Evolutionary conservation across 1,284 basidiomycete species (phyloP).

Genomic region (Pyrrhoderma lamaoense): DNA sequence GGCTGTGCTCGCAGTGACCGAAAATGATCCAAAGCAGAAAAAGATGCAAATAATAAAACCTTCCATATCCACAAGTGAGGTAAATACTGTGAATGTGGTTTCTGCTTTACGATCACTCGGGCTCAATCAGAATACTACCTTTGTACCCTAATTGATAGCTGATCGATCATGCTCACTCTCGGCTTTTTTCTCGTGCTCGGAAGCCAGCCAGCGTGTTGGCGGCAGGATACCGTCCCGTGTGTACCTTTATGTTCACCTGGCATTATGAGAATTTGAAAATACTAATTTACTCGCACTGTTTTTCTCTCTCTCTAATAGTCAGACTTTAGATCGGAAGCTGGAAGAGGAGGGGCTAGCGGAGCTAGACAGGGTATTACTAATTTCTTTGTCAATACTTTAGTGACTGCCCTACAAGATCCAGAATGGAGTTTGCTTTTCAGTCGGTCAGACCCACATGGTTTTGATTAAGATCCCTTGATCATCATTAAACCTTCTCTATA

Average conservation of each 20-base stretch:
- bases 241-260: neutral
- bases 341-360: constrained; percentile 25
- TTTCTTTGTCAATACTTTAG: constrained; percentile 65
- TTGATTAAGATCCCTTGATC: neutral
- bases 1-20: constrained; percentile 36
- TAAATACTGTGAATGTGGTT: too few relatives aligned
- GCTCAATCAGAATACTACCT: too few relatives aligned
- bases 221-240: constrained; percentile 51
- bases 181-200: constrained; percentile 36
- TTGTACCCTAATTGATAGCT: constrained; percentile 22
- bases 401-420: constrained; percentile 54
- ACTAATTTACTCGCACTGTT: neutral
- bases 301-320: too few relatives aligned
- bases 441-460: constrained; percentile 34
- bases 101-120: too few relatives aligned
- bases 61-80: too few relatives aligned
- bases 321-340: constrained; percentile 22
- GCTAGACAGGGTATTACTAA: constrained; percentile 41
- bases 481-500: constrained; percentile 5
- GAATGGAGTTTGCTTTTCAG: constrained; percentile 64
- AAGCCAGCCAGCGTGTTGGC: constrained; percentile 53
- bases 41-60: too few relatives aligned
- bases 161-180: constrained; percentile 50
- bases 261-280: neutral
- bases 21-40: neutral